Percentiles rank a stretch among this genome's conserved stretches.
Conservation (phyloP, 441 rosid species). For the Gossypium davidsonii region DNA sequence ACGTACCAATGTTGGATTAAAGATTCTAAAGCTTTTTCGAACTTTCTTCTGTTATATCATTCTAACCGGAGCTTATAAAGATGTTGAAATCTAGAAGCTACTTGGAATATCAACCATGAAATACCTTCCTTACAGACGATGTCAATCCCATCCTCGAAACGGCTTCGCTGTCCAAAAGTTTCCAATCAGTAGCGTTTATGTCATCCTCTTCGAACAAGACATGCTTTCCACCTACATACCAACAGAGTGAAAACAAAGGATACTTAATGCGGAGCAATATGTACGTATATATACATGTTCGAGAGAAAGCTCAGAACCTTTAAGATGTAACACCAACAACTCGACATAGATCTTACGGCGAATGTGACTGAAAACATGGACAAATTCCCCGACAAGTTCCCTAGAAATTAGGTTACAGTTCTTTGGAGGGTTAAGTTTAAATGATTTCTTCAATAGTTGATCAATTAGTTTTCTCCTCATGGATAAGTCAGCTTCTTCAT, state of each 20-base stretch:
- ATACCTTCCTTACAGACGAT: constrained; percentile 82
- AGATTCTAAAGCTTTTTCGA: neutral
- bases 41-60: neutral
- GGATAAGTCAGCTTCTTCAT: constrained; percentile 41
- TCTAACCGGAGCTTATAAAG: neutral
- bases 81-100: neutral
- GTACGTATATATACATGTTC: neutral
- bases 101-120: neutral
- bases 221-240: constrained; percentile 31
- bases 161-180: constrained; percentile 45
- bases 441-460: constrained; percentile 46
- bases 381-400: constrained; percentile 73
- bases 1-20: neutral
- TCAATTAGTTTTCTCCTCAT: constrained; percentile 54
- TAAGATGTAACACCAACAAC: constrained; percentile 47
- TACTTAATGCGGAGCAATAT: neutral
- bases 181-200: constrained; percentile 38
- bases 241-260: neutral
- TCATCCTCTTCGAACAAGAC: constrained; percentile 32
- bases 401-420: constrained; percentile 42
- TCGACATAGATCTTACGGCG: constrained; percentile 75
- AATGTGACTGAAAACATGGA: constrained; percentile 75
- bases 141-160: constrained; percentile 77
- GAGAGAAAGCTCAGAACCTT: constrained; percentile 40
- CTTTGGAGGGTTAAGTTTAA: constrained; percentile 38